phyloP scores from a whole-genome alignment of 2,329 filamentous ascomycete genomes.

The Calonectria naviculata region DNA sequence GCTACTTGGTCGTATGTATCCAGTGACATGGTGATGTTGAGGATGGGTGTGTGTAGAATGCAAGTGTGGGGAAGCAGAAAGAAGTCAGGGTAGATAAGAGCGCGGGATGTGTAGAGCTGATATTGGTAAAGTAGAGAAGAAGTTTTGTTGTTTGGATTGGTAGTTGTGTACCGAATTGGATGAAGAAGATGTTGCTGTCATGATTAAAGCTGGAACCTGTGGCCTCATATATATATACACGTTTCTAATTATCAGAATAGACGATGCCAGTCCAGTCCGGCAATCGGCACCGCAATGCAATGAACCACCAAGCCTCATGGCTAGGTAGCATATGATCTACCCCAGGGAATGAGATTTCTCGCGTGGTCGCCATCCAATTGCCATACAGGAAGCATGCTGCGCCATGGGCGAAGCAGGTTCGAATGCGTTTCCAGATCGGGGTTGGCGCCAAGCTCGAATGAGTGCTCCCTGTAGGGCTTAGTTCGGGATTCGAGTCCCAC shows the following conservation, averaged over 20 bases:
- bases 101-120: background rate
- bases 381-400: background rate
- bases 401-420: background rate
- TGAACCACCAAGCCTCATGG: slow-evolving; percentile 6
- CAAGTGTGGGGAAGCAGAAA: background rate
- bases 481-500: background rate
- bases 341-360: background rate
- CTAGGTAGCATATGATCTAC: background rate
- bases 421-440: slow-evolving; percentile 17
- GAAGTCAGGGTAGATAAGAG: background rate
- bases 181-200: background rate
- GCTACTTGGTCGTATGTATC: slow-evolving; percentile 45
- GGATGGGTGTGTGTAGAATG: background rate
- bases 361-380: slow-evolving; percentile 6
- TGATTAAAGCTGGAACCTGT: background rate
- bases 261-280: background rate
- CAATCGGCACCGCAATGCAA: slow-evolving; percentile 6
- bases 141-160: background rate
- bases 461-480: slow-evolving; percentile 16
- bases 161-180: background rate
- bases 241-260: no score
- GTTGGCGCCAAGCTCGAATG: slow-evolving; percentile 19
- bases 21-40: slow-evolving; percentile 37
- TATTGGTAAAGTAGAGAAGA: background rate
- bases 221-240: slow-evolving; percentile 4